Conservation (phyloP, 2,329 filamentous ascomycete genomes). For the Lachnellula arida region DNA sequence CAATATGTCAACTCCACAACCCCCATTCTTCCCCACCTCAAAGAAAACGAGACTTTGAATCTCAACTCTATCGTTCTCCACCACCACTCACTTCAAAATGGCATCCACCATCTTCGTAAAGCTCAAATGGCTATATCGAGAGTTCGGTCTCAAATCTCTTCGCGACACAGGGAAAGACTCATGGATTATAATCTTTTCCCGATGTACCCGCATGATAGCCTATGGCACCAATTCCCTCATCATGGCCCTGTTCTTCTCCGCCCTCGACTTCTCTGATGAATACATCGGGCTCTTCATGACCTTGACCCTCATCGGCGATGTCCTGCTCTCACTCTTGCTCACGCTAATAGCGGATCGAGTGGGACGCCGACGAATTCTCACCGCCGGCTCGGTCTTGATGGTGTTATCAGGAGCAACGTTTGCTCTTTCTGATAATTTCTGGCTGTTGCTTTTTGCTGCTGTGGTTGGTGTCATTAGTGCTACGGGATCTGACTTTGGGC, state of each 20-base stretch:
- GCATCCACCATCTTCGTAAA: background rate
- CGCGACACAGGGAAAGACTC: constrained; percentile 42
- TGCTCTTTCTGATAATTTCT: constrained; percentile 47
- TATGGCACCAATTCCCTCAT: constrained; percentile 55
- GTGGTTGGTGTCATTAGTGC: constrained; percentile 58
- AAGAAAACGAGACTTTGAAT: too few species aligned
- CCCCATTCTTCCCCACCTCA: too few species aligned
- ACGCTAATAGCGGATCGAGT: constrained; percentile 54
- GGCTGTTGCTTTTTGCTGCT: constrained; percentile 51
- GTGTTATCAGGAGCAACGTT: constrained; percentile 50
- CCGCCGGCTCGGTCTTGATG: constrained; percentile 51
- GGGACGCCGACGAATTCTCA: constrained; percentile 48
- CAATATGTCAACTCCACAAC: too few species aligned
- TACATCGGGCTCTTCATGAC: constrained; percentile 62
- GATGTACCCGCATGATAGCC: constrained; percentile 56
- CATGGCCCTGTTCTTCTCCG: constrained; percentile 50
- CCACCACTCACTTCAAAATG: too few species aligned
- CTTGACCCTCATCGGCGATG: constrained; percentile 54
- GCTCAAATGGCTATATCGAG: constrained; percentile 28
- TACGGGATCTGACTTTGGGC: constrained; percentile 57
- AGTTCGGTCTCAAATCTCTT: constrained; percentile 43
- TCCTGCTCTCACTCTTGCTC: constrained; percentile 51
- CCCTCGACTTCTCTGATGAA: constrained; percentile 45
- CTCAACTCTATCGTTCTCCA: too few species aligned
- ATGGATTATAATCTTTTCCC: constrained; percentile 51